Evolutionary conservation across 2,329 filamentous ascomycete species (phyloP).

Genomic region (Aureobasidium sp.): DNA sequence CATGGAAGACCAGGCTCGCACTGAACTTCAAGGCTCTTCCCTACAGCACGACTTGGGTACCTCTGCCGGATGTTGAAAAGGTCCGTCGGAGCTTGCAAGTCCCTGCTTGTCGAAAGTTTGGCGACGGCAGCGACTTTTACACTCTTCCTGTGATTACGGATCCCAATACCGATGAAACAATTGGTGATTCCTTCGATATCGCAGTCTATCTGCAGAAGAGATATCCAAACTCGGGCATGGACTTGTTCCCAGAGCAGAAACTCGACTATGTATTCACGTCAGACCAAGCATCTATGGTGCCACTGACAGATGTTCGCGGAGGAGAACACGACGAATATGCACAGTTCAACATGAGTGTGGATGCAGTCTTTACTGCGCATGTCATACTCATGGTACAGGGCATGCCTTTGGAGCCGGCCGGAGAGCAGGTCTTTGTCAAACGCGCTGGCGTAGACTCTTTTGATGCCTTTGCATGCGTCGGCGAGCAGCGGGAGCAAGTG

Average conservation of each 20-base stretch:
- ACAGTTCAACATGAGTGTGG: constrained; percentile 44
- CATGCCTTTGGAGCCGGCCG: constrained; percentile 24
- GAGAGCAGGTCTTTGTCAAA: background rate
- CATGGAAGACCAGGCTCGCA: constrained; percentile 43
- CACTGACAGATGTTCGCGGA: constrained; percentile 28
- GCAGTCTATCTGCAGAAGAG: constrained; percentile 48
- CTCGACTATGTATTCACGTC: background rate
- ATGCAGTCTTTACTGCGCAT: constrained; percentile 40
- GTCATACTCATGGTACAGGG: constrained; percentile 28
- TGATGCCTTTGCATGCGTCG: background rate
- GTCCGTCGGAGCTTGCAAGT: constrained; percentile 41
- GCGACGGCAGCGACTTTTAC: constrained; percentile 49
- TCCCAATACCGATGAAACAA: constrained; percentile 26
- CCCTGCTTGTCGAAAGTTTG: constrained; percentile 44
- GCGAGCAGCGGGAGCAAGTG: constrained; percentile 2
- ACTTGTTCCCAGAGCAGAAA: constrained; percentile 1
- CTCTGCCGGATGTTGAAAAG: constrained; percentile 42
- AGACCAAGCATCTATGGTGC: constrained; percentile 44
- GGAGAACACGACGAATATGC: constrained; percentile 37
- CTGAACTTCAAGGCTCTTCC: constrained; percentile 42
- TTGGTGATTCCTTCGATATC: constrained; percentile 60
- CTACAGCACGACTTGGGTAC: constrained; percentile 45
- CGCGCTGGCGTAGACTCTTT: background rate
- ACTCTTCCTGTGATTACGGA: constrained; percentile 53
- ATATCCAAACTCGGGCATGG: constrained; percentile 35